Conservation (phyloP, 2,329 filamentous ascomycete genomes). For the Microdochium nivale region DNA sequence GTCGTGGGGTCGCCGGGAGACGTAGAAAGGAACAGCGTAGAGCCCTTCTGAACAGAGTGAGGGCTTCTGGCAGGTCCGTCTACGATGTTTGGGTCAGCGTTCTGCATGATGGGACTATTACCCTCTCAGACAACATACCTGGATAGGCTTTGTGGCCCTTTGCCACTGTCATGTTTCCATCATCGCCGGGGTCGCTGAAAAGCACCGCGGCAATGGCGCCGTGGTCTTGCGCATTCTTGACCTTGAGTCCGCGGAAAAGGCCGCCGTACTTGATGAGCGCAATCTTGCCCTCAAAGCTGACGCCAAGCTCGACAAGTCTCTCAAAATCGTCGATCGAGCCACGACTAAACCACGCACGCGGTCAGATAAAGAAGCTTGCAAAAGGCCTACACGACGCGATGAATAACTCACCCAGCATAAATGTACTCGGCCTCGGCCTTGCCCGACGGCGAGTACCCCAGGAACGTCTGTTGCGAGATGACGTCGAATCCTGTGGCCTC, state of each 20-base stretch:
- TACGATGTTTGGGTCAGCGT: too few species aligned
- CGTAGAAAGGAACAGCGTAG: constrained; percentile 60
- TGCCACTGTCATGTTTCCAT: constrained; percentile 64
- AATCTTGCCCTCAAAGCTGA: constrained; percentile 69
- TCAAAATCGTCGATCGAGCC: constrained; percentile 69
- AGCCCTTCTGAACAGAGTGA: constrained; percentile 70
- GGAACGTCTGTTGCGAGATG: constrained; percentile 59
- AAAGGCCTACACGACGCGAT: not conserved
- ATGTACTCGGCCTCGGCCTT: constrained; percentile 69
- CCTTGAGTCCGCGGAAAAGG: constrained; percentile 72
- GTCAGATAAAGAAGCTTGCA: not conserved
- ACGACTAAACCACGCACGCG: constrained; percentile 30
- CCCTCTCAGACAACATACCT: constrained; percentile 17
- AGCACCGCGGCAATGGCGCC: constrained; percentile 66
- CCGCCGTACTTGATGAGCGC: constrained; percentile 68
- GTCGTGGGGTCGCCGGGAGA: constrained; percentile 65
- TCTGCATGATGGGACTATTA: not conserved
- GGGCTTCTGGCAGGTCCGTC: constrained; percentile 67
- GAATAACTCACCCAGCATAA: constrained; percentile 51
- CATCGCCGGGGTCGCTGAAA: constrained; percentile 68
- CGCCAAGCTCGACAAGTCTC: constrained; percentile 57
- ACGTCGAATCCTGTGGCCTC: constrained; percentile 63
- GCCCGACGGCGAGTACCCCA: constrained; percentile 73
- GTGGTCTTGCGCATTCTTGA: constrained; percentile 72
- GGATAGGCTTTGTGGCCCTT: constrained; percentile 69